Evolutionary conservation across 2,329 filamentous ascomycete genomes (phyloP), one percentile per base, ranked within the genome.

Genomic region (Aspergillus phoenicis): DNA sequence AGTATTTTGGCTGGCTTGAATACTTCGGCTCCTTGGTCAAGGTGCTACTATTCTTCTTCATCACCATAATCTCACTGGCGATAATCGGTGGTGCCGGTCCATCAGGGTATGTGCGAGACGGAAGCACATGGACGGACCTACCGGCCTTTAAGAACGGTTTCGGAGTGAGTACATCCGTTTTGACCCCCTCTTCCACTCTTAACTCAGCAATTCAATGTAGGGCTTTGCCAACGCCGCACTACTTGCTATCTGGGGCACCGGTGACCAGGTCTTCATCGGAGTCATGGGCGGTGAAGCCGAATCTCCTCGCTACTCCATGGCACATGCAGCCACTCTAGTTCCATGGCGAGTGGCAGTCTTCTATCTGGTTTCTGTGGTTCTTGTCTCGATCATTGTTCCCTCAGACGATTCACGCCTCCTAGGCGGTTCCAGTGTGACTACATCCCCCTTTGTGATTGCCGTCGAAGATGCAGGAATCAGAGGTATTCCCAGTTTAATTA

Each of bases 41-140:
- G 58, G 74, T 79, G 20, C 45, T 77, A 6, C 61, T 72, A 10
- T 72, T 79, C 55, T 53, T 80, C 13, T 68, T 78, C 17, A 67
- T 78, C 55, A 72, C 77, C 39, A 62, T 78, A 20, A 58, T 73
- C n/a, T 70, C 68, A 0, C 64, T 80, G 15, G 75, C 78, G 17
- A 69, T 80, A 48, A 72, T 78, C 30, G 60, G 69, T 8, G 79
- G 78, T 8, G 79, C 79, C 38, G 79, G 77, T 1, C 74, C 78
- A 1, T 66, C 71, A 3, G 71, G 75, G 33, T 69, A 68, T 4
- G 67, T 71, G 48, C 71, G 71, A 48, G 66, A 66, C 64, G 75
- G 72, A 58, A 68, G 63, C 39, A 73, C 68, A 45, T 72, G 77
- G 77, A 65, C 60, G 26, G 59, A 74, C 33, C 49, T 75, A 66